phyloP scores from a whole-genome alignment of 2,329 filamentous ascomycete genomes.

The Paecilomyces variotii region DNA sequence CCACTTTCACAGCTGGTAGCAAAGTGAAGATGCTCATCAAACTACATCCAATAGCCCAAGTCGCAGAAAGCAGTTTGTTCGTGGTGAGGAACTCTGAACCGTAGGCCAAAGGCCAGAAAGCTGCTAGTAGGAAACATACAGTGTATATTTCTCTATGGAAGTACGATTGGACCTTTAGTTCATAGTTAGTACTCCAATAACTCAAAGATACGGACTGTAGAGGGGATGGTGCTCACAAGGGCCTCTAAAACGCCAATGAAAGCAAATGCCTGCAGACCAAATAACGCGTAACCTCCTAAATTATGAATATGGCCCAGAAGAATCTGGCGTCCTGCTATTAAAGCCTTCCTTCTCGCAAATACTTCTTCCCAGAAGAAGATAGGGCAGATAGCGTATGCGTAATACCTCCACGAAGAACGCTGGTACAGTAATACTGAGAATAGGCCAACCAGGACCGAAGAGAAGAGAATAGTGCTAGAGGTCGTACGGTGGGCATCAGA shows the following conservation, averaged over 20 bases:
- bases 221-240: slow-evolving; percentile 47
- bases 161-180: slow-evolving; percentile 71
- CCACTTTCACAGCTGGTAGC: slow-evolving; percentile 76
- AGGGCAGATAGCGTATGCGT: slow-evolving; percentile 85
- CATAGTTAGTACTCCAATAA: slow-evolving; percentile 1
- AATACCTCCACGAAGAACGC: slow-evolving; percentile 74
- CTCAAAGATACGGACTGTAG: not conserved
- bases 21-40: slow-evolving; percentile 88
- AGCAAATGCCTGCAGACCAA: slow-evolving; percentile 55
- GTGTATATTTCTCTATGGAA: slow-evolving; percentile 86
- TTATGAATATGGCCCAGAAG: slow-evolving; percentile 64
- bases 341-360: slow-evolving; percentile 64
- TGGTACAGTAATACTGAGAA: slow-evolving; percentile 76
- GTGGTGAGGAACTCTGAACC: slow-evolving; percentile 63
- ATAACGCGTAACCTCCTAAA: slow-evolving; percentile 47
- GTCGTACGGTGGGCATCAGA: slow-evolving; percentile 56
- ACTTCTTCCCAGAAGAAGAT: slow-evolving; percentile 97
- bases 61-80: slow-evolving; percentile 55
- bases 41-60: slow-evolving; percentile 70
- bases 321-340: slow-evolving; percentile 57
- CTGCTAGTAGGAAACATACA: slow-evolving; percentile 64
- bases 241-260: slow-evolving; percentile 73
- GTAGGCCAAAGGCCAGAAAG: slow-evolving; percentile 69
- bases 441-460: slow-evolving; percentile 63
- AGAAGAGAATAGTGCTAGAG: slow-evolving; percentile 58